Evolutionary conservation across 1,284 basidiomycete genomes (phyloP).

Genomic region (Cystobasidiaceae sp.): DNA sequence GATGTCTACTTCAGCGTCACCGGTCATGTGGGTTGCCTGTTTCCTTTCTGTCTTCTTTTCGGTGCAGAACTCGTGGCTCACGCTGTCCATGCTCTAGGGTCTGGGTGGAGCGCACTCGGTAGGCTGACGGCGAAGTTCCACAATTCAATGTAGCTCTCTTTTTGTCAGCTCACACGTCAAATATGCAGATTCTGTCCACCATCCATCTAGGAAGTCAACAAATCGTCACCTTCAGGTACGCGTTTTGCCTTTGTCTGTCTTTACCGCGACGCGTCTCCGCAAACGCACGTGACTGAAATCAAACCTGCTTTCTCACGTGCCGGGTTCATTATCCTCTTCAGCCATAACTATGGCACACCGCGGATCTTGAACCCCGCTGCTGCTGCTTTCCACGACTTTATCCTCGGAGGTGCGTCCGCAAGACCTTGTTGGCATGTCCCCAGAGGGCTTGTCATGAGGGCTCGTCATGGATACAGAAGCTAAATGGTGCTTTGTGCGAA

Average conservation of each 20-base stretch:
- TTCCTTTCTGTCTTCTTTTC: too few species aligned
- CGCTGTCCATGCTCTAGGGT: too few species aligned
- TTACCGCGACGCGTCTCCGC: too few species aligned
- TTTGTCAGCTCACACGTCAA: not conserved
- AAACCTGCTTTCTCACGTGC: not conserved
- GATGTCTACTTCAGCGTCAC: constrained; percentile 12
- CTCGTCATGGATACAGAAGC: too few species aligned
- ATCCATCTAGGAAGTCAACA: not conserved
- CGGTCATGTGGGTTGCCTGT: too few species aligned
- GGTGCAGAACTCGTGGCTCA: too few species aligned
- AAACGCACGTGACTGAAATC: not conserved
- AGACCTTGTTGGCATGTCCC: constrained; percentile 26
- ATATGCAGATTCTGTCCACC: not conserved
- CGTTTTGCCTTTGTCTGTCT: too few species aligned
- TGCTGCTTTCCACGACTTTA: constrained; percentile 36
- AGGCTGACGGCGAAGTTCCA: not conserved
- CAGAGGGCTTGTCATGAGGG: too few species aligned
- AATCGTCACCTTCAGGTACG: constrained; percentile 8
- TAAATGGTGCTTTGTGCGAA: too few species aligned
- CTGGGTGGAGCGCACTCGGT: constrained; percentile 24
- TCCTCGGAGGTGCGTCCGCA: constrained; percentile 38
- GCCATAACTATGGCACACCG: constrained; percentile 32
- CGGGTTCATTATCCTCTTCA: not conserved
- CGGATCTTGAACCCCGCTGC: constrained; percentile 38
- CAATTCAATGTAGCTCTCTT: not conserved